A percentile compares a stretch with the other conserved stretches of the same genome.
These are phyloP conservation scores for Hypoxylon sp. DNA, from an alignment of 2,329 filamentous ascomycete species.

Conservation along the genomic window DNA sequence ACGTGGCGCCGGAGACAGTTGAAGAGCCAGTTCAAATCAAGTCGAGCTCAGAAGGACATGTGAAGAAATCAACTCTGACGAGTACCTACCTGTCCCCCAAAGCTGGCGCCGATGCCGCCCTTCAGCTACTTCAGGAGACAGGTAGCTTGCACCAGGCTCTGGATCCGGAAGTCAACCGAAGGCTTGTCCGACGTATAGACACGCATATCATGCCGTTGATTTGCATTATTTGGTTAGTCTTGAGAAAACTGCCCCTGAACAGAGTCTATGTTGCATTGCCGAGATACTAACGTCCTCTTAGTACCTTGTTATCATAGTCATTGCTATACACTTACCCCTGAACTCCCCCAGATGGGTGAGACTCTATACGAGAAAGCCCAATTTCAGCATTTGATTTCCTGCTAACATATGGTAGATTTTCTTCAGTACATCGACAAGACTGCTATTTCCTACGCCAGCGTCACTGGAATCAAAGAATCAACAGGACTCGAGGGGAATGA, in stretches of 20 bases:
- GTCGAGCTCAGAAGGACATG: constrained; percentile 14
- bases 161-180: constrained; percentile 36
- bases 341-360: background rate
- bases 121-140: constrained; percentile 42
- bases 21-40: constrained; percentile 13
- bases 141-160: constrained; percentile 32
- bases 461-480: constrained; percentile 47
- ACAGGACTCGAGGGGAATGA: constrained; percentile 58
- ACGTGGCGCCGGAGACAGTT: constrained; percentile 4
- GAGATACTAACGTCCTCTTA: constrained; percentile 18
- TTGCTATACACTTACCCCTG: background rate
- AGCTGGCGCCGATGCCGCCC: constrained; percentile 42
- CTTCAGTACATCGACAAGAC: constrained; percentile 47
- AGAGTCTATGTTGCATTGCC: too few species aligned
- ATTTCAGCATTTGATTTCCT: background rate
- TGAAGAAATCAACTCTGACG: constrained; percentile 7
- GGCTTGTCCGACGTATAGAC: constrained; percentile 44
- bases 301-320: constrained; percentile 22
- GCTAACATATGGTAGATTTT: constrained; percentile 36
- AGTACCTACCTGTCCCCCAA: constrained; percentile 4
- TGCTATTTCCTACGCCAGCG: constrained; percentile 46
- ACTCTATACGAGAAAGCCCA: background rate
- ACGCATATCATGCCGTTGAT: constrained; percentile 45
- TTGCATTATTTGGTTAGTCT: constrained; percentile 43
- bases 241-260: background rate